Base-by-base conservation (phyloP, 2,329 filamentous ascomycete species). In the Phaeophleospora eucalypticola region DNA sequence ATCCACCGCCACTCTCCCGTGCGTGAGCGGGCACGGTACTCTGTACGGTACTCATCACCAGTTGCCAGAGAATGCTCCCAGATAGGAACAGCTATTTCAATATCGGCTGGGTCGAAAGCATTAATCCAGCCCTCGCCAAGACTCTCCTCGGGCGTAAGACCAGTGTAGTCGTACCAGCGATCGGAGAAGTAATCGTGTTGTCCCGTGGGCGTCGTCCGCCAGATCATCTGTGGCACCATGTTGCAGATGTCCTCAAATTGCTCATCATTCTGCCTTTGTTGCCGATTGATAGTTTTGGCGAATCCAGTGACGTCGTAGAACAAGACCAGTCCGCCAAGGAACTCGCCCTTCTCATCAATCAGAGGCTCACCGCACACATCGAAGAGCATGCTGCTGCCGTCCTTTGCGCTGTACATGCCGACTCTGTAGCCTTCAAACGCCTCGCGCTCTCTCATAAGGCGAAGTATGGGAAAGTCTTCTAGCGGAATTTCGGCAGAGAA, bases 131-230 rank as follows among this genome's bases (percentile, higher is more conserved):
- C 77, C 21, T 72, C 60, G 0, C 84, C 85, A 2, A 84, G 56
- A 19, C 81, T 86, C 8, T 82, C 71, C 36, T 84, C 79, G 8
- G 75, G 71, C 0, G 74, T 76, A 18, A 89, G 66, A 0, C 87
- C 84, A 0, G 87, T 90, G 58, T 87, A 90, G n/a, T 80, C 77
- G 59, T 87, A 87, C 84, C 86, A 91, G n/a, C 83, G 73, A 38
- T 80, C 78, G 48, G 85, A 87, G 65, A 84, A 90, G 67, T 87
- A 90, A 58, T 90, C 86, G 55, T 81, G 76, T 19, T 71, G 57
- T 0, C 87, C 86, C 14, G 84, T 78, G 0, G 84, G 75, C 0
- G 69, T 81, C 0, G 86, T 80, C 0, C 58, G 84, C 89, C 86
- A 91, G 4, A 90, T 82, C 67, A 78, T 69, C 36, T 69, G 64